Evolutionary conservation across 192 early-diverging fungal species (phyloP), one percentile per base, ranked within the genome.

Genomic region (Phlyctochytrium planicorne): DNA sequence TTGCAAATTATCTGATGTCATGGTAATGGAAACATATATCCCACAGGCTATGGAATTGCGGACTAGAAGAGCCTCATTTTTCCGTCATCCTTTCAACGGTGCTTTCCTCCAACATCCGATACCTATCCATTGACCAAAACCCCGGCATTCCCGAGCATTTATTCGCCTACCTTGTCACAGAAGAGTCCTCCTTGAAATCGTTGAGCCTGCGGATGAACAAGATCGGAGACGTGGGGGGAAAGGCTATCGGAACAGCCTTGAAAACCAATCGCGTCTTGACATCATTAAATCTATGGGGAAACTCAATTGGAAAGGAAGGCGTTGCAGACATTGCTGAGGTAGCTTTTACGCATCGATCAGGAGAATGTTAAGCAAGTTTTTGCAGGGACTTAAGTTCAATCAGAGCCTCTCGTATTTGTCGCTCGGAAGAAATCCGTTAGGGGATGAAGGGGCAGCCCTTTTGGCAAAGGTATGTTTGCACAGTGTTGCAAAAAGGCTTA

Each of bases 321-420:
- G 75, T 76, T 0, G 75, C 68, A 29, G 75, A 74, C n/a, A 33
- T 84, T n/a, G 79, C 80, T 1, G 83, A 84, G 71, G 80, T 76
- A 30, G 2, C n/a, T n/a, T 72, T 23, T 52, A 30, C 47, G 12
- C 35, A 37, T 34, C 20, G 16, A 37, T 62, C 20, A 17, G 23
- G 17, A 14, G 24, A 4, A 25, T 65, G 17, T 65, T 17, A 1
- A 57, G 3, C 31, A 50, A 63, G 17, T 63, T 50, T 50, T 63
- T 23, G 30, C n/a, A 80, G 76, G 74, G 70, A 24, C 60, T 81
- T 25, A 79, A 71, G 63, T 63, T 79, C 52, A 84, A 84, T 61
- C 65, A 72, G 40, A 61, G 56, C 56, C 62, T 84, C 59, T 34
- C 57, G 29, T 79, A 74, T 0, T 50, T 84, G 37, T 77, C 74